Conservation (phyloP, 768 basidiomycete species). For the Phylloporus scabripes region DNA sequence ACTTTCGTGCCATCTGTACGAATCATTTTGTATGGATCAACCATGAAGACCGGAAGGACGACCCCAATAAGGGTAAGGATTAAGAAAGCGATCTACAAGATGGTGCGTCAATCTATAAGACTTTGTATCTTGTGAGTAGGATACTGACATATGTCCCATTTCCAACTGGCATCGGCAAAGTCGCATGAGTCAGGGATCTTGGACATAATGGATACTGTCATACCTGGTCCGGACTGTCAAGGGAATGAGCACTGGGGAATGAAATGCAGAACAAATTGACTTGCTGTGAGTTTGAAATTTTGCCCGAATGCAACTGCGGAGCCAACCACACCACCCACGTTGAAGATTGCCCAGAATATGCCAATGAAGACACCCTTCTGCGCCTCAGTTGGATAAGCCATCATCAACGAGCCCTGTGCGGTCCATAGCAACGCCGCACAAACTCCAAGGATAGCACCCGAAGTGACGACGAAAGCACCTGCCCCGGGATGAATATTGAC, state of each 20-base stretch:
- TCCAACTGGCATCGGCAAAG: constrained; percentile 38
- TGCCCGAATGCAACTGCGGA: constrained; percentile 68
- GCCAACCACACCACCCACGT: constrained; percentile 74
- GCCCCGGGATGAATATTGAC: constrained; percentile 33
- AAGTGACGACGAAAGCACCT: constrained; percentile 42
- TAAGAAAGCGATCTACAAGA: constrained; percentile 65
- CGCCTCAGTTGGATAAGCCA: constrained; percentile 52
- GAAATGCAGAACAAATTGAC: constrained; percentile 10
- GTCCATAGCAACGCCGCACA: constrained; percentile 51
- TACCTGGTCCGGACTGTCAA: constrained; percentile 28
- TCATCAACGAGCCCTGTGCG: constrained; percentile 49
- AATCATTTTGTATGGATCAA: constrained; percentile 64
- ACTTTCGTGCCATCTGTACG: constrained; percentile 72
- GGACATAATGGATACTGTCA: background rate
- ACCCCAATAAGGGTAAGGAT: constrained; percentile 66
- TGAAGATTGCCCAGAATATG: constrained; percentile 69
- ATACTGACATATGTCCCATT: constrained; percentile 78
- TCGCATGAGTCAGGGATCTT: background rate
- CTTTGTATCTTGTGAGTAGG: constrained; percentile 12
- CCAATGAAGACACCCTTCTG: constrained; percentile 49
- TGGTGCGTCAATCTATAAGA: background rate
- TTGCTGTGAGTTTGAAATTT: constrained; percentile 58
- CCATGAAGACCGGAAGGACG: constrained; percentile 60
- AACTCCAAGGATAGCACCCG: constrained; percentile 47
- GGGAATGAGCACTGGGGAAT: background rate